Conservation (phyloP, 225 moss, liverwort and hornwort genomes). For the Physcomitrellopsis africana region DNA sequence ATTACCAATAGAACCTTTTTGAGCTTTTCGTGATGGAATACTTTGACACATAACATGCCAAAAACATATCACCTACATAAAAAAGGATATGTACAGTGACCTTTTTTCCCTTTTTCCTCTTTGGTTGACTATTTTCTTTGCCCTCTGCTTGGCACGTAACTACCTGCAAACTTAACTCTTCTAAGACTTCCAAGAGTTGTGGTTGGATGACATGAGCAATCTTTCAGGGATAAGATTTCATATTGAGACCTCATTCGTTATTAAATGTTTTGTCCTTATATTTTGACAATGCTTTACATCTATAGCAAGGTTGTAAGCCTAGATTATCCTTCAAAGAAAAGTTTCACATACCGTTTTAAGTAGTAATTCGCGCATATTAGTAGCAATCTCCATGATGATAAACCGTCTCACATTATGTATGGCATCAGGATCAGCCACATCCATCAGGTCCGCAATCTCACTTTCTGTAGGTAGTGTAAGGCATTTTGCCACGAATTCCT, state of each 20-base stretch:
- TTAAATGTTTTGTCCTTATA: not conserved
- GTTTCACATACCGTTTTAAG: slow-evolving; percentile 49
- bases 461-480: slow-evolving; percentile 89
- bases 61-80: slow-evolving; percentile 16
- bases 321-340: not conserved
- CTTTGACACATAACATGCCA: slow-evolving; percentile 1
- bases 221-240: not conserved
- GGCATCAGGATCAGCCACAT: slow-evolving; percentile 93
- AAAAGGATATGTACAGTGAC: slow-evolving; percentile 20
- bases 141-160: slow-evolving; percentile 6
- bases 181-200: slow-evolving; percentile 10
- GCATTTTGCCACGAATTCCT: slow-evolving; percentile 88
- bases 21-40: not conserved
- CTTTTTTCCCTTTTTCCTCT: slow-evolving; percentile 8
- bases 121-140: not conserved
- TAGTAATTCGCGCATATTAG: slow-evolving; percentile 68
- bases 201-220: not conserved
- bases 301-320: not conserved
- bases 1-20: not conserved
- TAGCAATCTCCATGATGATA: slow-evolving; percentile 67
- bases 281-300: not conserved
- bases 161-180: slow-evolving; percentile 8
- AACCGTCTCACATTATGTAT: slow-evolving; percentile 83
- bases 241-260: not conserved
- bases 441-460: slow-evolving; percentile 86